These are phyloP conservation scores for Ophiosphaerella korrae DNA, from an alignment of 2,329 filamentous ascomycete genomes.

Conservation along the genomic window DNA sequence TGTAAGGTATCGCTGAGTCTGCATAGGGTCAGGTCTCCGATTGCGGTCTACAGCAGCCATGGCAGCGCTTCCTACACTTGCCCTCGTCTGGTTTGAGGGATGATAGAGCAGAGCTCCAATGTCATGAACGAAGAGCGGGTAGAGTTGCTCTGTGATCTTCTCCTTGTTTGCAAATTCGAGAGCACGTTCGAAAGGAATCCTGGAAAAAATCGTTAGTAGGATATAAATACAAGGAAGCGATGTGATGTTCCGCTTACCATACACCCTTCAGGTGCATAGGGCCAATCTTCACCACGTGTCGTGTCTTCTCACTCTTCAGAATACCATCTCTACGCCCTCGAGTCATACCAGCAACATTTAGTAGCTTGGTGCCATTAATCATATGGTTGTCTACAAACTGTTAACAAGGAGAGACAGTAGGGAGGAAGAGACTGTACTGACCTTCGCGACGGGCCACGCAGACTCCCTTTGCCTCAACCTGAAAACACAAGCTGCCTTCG, in stretches of 20 bases:
- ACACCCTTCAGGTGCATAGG: conserved; percentile 96
- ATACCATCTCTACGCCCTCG: conserved; percentile 93
- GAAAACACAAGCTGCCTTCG: conserved; percentile 95
- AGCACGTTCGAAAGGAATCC: conserved; percentile 98
- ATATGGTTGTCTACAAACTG: conserved; percentile 82
- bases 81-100: conserved; percentile 82
- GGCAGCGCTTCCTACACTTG: conserved; percentile 69
- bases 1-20: conserved; percentile 61
- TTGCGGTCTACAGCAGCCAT: conserved; percentile 77
- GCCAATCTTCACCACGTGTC: conserved; percentile 97
- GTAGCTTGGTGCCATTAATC: conserved; percentile 96
- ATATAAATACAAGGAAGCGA: neutral
- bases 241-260: conserved; percentile 25
- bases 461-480: conserved; percentile 94
- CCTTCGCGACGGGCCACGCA: conserved; percentile 94
- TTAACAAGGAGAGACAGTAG: neutral
- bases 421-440: conserved; percentile 45
- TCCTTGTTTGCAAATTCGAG: conserved; percentile 99
- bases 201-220: conserved; percentile 47
- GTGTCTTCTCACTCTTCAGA: conserved; percentile 94
- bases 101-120: conserved; percentile 94
- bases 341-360: conserved; percentile 98
- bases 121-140: conserved; percentile 96
- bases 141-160: conserved; percentile 94
- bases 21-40: conserved; percentile 50